Evolutionary conservation across 768 basidiomycete genomes (phyloP), one percentile per base, ranked within the genome.

Genomic region (Lactifluus subvellereus): DNA sequence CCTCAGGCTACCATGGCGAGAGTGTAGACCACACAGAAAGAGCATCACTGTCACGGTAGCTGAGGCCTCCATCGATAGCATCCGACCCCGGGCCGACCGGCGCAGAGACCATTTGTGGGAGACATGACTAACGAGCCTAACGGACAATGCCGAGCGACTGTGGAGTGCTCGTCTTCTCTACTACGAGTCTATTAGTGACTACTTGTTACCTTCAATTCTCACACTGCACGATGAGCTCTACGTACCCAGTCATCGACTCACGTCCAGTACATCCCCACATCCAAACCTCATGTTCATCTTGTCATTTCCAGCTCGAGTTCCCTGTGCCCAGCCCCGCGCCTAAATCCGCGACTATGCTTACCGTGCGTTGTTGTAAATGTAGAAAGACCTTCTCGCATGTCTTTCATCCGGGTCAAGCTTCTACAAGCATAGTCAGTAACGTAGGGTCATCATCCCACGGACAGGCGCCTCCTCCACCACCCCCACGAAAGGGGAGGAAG

Each of bases 361-460:
- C 80, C 62, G 74, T 94, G 60, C 82, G 82, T 61, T 95, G 92
- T 73, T 89, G 80, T 71, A 76, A 78, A 50, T 95, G 92, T 73
- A 77, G 80, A 58, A 72, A 77, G 2, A 71, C 85, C 37, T 79
- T 86, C 60, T 75, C 80, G 53, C 86, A 89, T 74, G 78, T 81
- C 1, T 89, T 87, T 75, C 88, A 89, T 72, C 80, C 86, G 0
- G 77, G 77, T 0, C 88, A 91, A 69, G 73, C 87, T 1, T 77
- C 80, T 13, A 48, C 35, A 27, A 49, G 57, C 48, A 35, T 62
- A 58, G 47, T 60, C 50, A 47, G 40, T 57, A 47, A 30, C 14
- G 40, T 42, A 33, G 66, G 48, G 11, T 38, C 66, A 2, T 66
- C 70, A 0, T 68, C 69, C 4, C 59, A 65, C 3, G 58, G 61